Evolutionary conservation across 2,329 filamentous ascomycete genomes (phyloP).

Genomic region (Aspergillus luchuensis): DNA sequence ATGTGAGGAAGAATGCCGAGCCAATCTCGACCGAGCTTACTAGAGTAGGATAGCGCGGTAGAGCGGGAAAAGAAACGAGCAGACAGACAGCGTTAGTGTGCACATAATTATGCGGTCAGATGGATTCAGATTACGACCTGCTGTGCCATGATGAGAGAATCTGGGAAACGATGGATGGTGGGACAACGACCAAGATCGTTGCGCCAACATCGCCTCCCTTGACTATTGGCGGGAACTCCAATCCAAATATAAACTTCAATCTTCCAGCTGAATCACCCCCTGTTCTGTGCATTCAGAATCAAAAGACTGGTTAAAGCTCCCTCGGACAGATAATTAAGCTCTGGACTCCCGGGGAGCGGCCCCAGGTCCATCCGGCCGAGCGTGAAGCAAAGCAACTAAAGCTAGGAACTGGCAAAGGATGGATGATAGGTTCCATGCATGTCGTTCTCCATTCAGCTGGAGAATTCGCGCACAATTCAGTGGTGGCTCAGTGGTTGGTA

Average conservation of each 20-base stretch:
- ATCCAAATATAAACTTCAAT: neutral
- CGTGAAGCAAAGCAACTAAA: neutral
- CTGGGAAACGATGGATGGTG: neutral
- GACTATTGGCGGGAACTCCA: neutral
- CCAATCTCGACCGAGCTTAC: neutral
- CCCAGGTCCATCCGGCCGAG: neutral
- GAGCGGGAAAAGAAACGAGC: neutral
- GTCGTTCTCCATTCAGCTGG: slow-evolving; percentile 1
- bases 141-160: neutral
- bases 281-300: neutral
- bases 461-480: neutral
- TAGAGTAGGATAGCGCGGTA: neutral
- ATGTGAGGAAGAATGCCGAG: neutral
- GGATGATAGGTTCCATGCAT: slow-evolving; percentile 1
- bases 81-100: neutral
- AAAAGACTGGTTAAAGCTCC: neutral
- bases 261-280: neutral
- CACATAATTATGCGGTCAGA: neutral
- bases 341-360: neutral
- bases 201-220: neutral
- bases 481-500: slow-evolving; percentile 4
- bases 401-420: neutral
- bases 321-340: neutral
- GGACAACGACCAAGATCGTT: neutral
- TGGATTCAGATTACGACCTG: neutral